Base-by-base conservation (phyloP, 179 eudicot genomes). In the Vitellaria paradoxa region DNA sequence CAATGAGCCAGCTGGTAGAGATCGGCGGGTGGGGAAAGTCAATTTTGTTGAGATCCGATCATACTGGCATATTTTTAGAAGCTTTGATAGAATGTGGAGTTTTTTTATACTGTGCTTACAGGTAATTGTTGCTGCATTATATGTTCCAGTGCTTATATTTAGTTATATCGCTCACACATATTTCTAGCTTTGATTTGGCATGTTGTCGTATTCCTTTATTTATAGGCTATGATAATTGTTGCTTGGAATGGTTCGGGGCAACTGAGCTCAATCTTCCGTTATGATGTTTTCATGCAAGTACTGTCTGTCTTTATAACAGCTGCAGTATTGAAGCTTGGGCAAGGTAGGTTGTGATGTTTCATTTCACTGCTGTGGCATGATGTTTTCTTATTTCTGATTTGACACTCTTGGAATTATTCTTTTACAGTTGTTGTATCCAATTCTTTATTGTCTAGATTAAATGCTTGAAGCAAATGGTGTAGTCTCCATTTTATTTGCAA, bases 61-160 rank as follows among this genome's bases (percentile, higher is more conserved):
- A 5, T 96, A 83, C 85, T 91, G 92, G 92, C 99, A 96, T 81
- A 84, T 96, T 70, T 94, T 96, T 79, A 91, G 99, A 88, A 96
- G 99, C 90, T 96, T 94, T 77, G 98, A 96, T 78, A 85, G 99
- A 80, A 90, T 96, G 98, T 96, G 99, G 99, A 88, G 92, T 82
- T 96, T 96, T 77, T 90, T 92, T 68, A 87, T 94, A 76, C 81
- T 96, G 83, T 90, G 97, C 82, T 83, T 96, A 81, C 99, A 96
- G 99, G 99, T 84, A 83, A 80, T 57, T 81, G 20, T 47, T 61
- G 12, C 68, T 65, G 55, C 47, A 73, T 15, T 56, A 26, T 72
- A 5, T 47, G 21, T 52, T 21, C 45, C 45, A 42, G 5, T 70
- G 9, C 23, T 61, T 47, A 9, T 72, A 9, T 52, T 60, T 18